phyloP scores from a whole-genome alignment of 306 rosid species.

The Prunus mume region DNA sequence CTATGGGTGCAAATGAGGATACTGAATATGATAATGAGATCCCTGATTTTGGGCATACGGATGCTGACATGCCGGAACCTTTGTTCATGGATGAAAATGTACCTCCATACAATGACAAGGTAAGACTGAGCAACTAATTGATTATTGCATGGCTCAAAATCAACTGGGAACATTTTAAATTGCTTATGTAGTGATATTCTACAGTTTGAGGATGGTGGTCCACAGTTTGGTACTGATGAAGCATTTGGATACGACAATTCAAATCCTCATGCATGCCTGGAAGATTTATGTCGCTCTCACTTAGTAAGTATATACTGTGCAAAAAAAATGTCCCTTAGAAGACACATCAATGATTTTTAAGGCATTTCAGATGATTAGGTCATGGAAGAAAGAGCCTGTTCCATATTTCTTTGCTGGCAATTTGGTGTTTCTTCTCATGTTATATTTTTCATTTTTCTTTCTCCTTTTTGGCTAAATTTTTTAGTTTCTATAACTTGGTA shows the following conservation, averaged over 20 bases:
- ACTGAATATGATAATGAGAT: slow-evolving; percentile 36
- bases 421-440: neutral
- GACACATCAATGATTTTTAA: neutral
- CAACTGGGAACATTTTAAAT: slow-evolving; percentile 4
- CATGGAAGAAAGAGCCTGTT: neutral
- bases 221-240: slow-evolving; percentile 46
- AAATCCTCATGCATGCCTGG: slow-evolving; percentile 60
- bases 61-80: slow-evolving; percentile 47
- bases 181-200: slow-evolving; percentile 26
- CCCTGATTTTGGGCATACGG: slow-evolving; percentile 36
- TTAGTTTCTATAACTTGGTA: neutral
- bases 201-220: slow-evolving; percentile 51
- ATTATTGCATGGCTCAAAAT: slow-evolving; percentile 1
- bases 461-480: too few relatives aligned
- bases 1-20: slow-evolving; percentile 52
- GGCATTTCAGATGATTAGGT: neutral
- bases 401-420: neutral
- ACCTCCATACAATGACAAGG: slow-evolving; percentile 49
- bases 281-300: slow-evolving; percentile 97
- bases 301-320: slow-evolving; percentile 48
- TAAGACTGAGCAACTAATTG: slow-evolving; percentile 31
- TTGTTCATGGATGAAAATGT: slow-evolving; percentile 54
- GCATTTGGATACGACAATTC: slow-evolving; percentile 43
- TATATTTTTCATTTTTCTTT: neutral
- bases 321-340: neutral